phyloP scores from a whole-genome alignment of 2,329 filamentous ascomycete species.

The Pseudogymnoascus sp. region DNA sequence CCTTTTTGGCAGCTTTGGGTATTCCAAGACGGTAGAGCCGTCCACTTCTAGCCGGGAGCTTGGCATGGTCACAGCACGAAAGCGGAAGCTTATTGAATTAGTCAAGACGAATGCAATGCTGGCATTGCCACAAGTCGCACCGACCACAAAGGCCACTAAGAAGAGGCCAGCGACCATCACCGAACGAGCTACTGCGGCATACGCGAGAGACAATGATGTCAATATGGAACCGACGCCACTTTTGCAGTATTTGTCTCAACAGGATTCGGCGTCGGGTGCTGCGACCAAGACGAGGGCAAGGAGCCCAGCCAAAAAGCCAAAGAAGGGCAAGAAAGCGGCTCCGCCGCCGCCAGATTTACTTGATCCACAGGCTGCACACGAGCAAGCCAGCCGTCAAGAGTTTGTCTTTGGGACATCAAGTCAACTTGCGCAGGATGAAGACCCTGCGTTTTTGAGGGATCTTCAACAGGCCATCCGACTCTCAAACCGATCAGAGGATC shows the following conservation, averaged over 20 bases:
- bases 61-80: slow-evolving; percentile 33
- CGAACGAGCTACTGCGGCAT: slow-evolving; percentile 65
- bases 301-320: slow-evolving; percentile 19
- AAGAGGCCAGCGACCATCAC: slow-evolving; percentile 75
- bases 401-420: slow-evolving; percentile 83
- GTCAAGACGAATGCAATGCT: slow-evolving; percentile 31
- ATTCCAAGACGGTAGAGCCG: slow-evolving; percentile 22
- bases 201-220: slow-evolving; percentile 37
- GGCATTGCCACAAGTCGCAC: slow-evolving; percentile 27
- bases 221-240: slow-evolving; percentile 34
- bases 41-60: slow-evolving; percentile 13
- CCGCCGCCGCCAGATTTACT: slow-evolving; percentile 46
- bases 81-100: slow-evolving; percentile 50
- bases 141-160: slow-evolving; percentile 48
- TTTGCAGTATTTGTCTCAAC: slow-evolving; percentile 37
- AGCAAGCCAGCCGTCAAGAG: slow-evolving; percentile 60
- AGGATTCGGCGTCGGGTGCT: slow-evolving; percentile 11
- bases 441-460: slow-evolving; percentile 56
- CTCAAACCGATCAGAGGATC: slow-evolving; percentile 42
- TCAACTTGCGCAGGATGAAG: slow-evolving; percentile 67
- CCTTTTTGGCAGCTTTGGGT: slow-evolving; percentile 36
- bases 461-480: slow-evolving; percentile 53
- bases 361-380: slow-evolving; percentile 61
- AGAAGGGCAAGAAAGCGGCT: slow-evolving; percentile 33
- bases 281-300: slow-evolving; percentile 20